Evolutionary conservation across 768 basidiomycete genomes (phyloP).

Genomic region (Amyloporia xantha): DNA sequence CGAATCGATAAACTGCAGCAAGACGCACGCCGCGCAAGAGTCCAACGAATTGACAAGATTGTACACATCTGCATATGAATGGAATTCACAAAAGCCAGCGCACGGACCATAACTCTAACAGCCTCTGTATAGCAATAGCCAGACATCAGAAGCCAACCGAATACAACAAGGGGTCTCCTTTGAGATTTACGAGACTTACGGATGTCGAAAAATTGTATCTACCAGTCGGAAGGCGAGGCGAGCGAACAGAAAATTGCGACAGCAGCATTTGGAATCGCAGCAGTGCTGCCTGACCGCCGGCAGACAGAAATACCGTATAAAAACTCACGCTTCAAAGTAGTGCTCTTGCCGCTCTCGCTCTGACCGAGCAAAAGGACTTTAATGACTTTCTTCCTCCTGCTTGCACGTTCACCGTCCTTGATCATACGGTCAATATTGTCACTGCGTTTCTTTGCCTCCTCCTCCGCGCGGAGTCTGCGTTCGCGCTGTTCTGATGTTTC

Average conservation of each 20-base stretch:
- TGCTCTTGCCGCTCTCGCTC: constrained; percentile 87
- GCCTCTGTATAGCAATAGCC: too few relatives aligned
- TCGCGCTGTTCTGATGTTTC: constrained; percentile 67
- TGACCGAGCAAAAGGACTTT: constrained; percentile 79
- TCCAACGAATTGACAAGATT: too few relatives aligned
- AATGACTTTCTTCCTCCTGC: constrained; percentile 56
- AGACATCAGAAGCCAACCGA: background rate
- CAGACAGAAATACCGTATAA: background rate
- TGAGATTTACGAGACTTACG: background rate
- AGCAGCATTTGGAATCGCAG: background rate
- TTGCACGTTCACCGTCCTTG: constrained; percentile 55
- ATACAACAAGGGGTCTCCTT: background rate
- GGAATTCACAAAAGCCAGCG: too few relatives aligned
- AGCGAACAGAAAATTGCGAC: background rate
- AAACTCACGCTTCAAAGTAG: constrained; percentile 79
- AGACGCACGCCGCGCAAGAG: too few relatives aligned
- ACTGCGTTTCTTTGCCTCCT: constrained; percentile 66
- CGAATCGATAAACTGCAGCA: too few relatives aligned
- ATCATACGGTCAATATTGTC: constrained; percentile 79
- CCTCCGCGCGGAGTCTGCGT: constrained; percentile 55
- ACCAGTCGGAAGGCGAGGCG: background rate
- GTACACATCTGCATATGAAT: too few relatives aligned
- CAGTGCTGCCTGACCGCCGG: background rate
- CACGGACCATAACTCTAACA: too few relatives aligned
- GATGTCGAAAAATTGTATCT: background rate